Evolutionary conservation across 2,329 filamentous ascomycete genomes (phyloP), one percentile per base, ranked within the genome.

Genomic region (Hypoxylon sp.): DNA sequence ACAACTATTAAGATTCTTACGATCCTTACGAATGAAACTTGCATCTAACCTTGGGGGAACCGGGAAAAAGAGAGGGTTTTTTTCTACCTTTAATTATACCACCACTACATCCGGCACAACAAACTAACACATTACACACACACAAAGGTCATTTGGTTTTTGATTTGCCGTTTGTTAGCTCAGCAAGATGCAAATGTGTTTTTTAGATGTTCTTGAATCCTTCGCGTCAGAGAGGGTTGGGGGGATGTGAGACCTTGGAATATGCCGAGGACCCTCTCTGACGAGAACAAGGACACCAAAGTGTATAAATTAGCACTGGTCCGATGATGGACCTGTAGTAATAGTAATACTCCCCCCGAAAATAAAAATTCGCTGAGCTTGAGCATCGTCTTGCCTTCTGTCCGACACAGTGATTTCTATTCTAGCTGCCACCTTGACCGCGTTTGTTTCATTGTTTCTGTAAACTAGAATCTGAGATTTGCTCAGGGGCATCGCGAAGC

Each of bases 1-100:
- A 45, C 48, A 55, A 67, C 60, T 64, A 66, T 69, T 81, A 74
- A 73, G 72, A 77, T 83, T 83, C 79, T 81, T 78, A 83, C 81
- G 81, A 82, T 84, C 81, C 79, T 83, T 83, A 81, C 76, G 78
- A 81, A 75, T 72, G 67, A 71, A 60, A 48, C 55, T 72, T 60
- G 69, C 67, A 72, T 72, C n/a, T 69, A 65, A 67, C 62, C 63
- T 58, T n/a, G n/a, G 64, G 55, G 48, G 53, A 58, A 48, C 58
- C 58, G 60, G 64, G 27, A 52, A 54, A 57, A 58, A 62, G 60
- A 64, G 63, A 55, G 64, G n/a, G n/a, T n/a, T n/a, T n/a, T n/a
- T 67, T 67, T 65, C 57, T 61, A 64, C 54, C 60, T 52, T 62
- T 51, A 48, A 50, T 55, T 56, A 18, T 31, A 47, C 18, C 43